phyloP scores from a whole-genome alignment of 2,329 filamentous ascomycete genomes.

The Claviceps spartinae region DNA sequence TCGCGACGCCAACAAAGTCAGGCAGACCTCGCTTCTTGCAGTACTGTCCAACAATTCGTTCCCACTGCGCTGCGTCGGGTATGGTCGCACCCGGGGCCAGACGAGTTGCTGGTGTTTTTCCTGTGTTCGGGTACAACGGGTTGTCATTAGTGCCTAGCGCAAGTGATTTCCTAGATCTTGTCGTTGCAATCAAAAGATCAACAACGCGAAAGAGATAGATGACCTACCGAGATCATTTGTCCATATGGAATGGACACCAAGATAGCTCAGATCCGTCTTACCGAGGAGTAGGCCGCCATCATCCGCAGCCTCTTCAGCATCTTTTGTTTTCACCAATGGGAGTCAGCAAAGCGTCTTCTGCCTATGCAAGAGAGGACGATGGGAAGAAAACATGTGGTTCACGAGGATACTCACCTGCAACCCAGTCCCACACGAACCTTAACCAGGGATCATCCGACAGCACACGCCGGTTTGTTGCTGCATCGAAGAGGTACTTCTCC shows the following conservation, averaged over 20 bases:
- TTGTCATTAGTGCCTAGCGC: neutral
- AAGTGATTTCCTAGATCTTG: too few relatives aligned
- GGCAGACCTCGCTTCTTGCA: constrained; percentile 50
- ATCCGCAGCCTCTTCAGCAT: constrained; percentile 48
- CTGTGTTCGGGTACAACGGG: constrained; percentile 18
- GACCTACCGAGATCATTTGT: constrained; percentile 48
- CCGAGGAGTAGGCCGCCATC: constrained; percentile 58
- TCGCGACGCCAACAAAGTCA: constrained; percentile 48
- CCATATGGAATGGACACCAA: constrained; percentile 65
- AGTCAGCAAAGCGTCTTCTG: neutral
- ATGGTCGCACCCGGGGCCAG: constrained; percentile 29
- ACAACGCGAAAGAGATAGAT: neutral
- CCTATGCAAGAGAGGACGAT: neutral
- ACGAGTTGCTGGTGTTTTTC: constrained; percentile 33
- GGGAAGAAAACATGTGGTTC: neutral
- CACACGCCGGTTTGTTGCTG: constrained; percentile 50
- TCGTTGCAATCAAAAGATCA: neutral
- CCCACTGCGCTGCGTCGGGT: constrained; percentile 42
- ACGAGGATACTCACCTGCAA: constrained; percentile 39
- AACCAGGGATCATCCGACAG: constrained; percentile 60
- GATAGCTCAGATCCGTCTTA: constrained; percentile 58
- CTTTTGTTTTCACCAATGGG: constrained; percentile 18
- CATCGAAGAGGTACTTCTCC: constrained; percentile 51
- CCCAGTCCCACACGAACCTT: constrained; percentile 66
- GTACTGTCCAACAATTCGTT: constrained; percentile 48